Evolutionary conservation across 2,329 filamentous ascomycete genomes (phyloP), one percentile per base, ranked within the genome.

Genomic region (Epichloe gansuensis): DNA sequence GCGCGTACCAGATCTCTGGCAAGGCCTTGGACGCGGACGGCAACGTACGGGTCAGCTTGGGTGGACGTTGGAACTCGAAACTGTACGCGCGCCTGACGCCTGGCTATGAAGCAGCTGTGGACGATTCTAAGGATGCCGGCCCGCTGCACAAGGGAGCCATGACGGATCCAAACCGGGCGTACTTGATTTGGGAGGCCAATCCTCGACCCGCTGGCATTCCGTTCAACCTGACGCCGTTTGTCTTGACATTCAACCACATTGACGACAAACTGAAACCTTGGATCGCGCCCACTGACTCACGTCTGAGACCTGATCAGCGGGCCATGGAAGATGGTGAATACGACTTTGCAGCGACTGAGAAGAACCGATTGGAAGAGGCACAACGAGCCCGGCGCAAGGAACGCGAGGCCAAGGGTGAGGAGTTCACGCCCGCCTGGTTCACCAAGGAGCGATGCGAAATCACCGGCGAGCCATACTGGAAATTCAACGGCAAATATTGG

Each of bases 261-360:
- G 85, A 91, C 51, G 87, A 95, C n/a, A 74, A 79, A n/a, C 75
- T 98, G 17, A 74, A 71, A 49, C 80, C 84, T 4, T 81, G 85
- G 70, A 72, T 98, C 15, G 87, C 93, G 39, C 93, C 93, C 0
- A 98, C 93, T 0, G 93, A 98, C 66, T 95, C 91, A 1, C 78
- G 93, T n/a, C 74, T 95, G 35, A 78, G 93, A 34, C 91, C 93
- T 0, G 93, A 98, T 67, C 93, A 98, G 71, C 79, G 93, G 11
- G 93, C 93, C 2, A 98, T 98, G 93, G 93, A 98, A 66, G 90
- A 97, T 55, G 93, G 91, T n/a, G 81, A 90, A 68, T 98, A 98
- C 64, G 91, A 97, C 62, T 76, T 93, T 54, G 93, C 93, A 1
- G 93, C 91, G 0, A 80, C 79, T 5, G 93, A 98, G 74, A 98